Evolutionary conservation across 441 rosid species (phyloP).

Genomic region (Hura crepitans): DNA sequence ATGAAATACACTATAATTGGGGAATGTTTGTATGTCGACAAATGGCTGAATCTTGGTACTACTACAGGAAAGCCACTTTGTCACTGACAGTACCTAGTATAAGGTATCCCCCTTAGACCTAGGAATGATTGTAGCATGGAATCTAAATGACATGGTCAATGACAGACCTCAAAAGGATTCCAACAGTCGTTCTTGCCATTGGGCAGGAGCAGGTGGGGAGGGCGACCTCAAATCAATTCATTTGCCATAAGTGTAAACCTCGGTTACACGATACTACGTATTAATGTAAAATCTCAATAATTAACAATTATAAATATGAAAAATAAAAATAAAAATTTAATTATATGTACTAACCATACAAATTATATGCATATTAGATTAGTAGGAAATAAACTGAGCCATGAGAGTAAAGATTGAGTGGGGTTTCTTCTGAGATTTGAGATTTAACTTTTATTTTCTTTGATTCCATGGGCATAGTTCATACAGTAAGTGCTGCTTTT

Average conservation of each 20-base stretch:
- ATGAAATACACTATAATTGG: too few species aligned
- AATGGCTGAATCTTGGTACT: too few species aligned
- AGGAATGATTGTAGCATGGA: constrained; percentile 5
- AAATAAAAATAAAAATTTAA: too few species aligned
- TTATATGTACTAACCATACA: too few species aligned
- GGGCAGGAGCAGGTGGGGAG: constrained; percentile 17
- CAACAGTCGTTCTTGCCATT: background rate
- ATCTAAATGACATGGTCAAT: constrained; percentile 3
- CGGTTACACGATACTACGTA: too few species aligned
- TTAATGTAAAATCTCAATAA: too few species aligned
- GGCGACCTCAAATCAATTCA: constrained; percentile 12
- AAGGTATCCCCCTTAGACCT: background rate
- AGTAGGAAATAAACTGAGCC: constrained; percentile 21
- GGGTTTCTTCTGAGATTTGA: constrained; percentile 9
- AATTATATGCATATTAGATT: too few species aligned
- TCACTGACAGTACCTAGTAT: background rate
- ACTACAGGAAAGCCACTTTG: too few species aligned
- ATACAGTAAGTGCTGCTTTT: constrained; percentile 1
- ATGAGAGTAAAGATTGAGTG: constrained; percentile 1
- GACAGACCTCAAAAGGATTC: background rate
- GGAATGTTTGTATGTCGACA: background rate
- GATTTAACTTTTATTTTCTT: background rate
- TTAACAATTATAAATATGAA: too few species aligned
- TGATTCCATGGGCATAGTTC: constrained; percentile 11
- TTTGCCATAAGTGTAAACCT: too few species aligned